Evolutionary conservation across 768 basidiomycete species (phyloP), one percentile per base, ranked within the genome.

Genomic region (Lactifluus hygrophoroides): DNA sequence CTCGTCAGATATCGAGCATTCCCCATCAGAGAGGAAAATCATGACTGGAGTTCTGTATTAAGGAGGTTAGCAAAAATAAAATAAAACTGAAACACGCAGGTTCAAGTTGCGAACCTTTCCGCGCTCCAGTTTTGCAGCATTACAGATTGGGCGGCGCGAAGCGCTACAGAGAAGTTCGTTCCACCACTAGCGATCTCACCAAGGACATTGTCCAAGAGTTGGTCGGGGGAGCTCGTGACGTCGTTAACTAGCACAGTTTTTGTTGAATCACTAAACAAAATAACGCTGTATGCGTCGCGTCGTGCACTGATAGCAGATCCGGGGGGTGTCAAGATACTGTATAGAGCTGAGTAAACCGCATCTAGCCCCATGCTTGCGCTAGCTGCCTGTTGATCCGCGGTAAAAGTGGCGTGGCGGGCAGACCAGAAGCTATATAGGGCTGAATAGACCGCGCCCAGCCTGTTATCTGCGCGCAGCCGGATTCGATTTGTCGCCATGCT

Each of bases 381-480:
- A 23, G 11, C 11, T n/a, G 40, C 2, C 8, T 54, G 68, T 45
- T 71, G 69, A 10, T 27, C 56, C 5, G 52, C 66, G 25, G 58
- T 50, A 19, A 74, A 47, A 1, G 76, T 74, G 17, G 74, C 68
- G 9, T 74, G 71, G 3, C 83, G 75, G 1, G 84, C 77, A 17
- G 69, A 55, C 83, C 83, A 85, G 66, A 84, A 84, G 11, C 72
- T 71, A 53, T 81, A 66, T 5, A 84, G 62, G 0, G 83, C 76
- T 0, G 81, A 79, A 50, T 78, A 80, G 0, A 83, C 83, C 0
- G 83, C 80, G 0, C 83, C 83, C 11, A 82, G 73, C 30, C 82
- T 69, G 60, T 85, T 78, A 57, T 80, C 66, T 43, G 71, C 68
- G 1, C 54, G 61, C 9, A 61, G 64, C 3, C 60, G 51, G 47